A percentile compares a stretch with the other conserved stretches of the same genome.
phyloP scores from a whole-genome alignment of 495 filamentous ascomycete genomes.

The Aspergillus bridgeri region DNA sequence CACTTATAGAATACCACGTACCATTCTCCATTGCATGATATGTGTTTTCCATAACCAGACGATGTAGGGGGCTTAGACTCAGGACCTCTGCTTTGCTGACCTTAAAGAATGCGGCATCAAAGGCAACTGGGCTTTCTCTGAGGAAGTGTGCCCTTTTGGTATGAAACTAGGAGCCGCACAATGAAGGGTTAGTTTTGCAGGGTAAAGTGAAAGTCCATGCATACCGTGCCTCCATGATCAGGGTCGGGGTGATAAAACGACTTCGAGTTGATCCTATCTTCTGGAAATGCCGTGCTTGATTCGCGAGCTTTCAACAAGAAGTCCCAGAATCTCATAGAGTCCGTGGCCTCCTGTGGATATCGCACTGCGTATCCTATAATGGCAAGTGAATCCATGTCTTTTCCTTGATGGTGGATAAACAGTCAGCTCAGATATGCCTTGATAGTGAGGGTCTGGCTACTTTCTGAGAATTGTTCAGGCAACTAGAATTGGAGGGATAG shows the following conservation, averaged over 20 bases:
- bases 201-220: background rate
- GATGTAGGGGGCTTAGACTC: conserved; percentile 13
- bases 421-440: too few relatives aligned
- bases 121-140: conserved; percentile 25
- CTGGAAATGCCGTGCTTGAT: too few relatives aligned
- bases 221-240: conserved; percentile 4
- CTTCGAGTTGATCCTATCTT: too few relatives aligned
- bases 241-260: conserved; percentile 11
- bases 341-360: conserved; percentile 9
- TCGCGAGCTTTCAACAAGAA: too few relatives aligned
- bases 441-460: too few relatives aligned
- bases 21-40: conserved; percentile 20
- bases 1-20: background rate
- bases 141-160: conserved; percentile 28
- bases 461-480: too few relatives aligned
- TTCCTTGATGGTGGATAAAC: too few relatives aligned
- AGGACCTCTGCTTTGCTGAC: conserved; percentile 7
- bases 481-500: too few relatives aligned
- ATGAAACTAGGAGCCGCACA: too few relatives aligned
- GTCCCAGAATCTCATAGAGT: too few relatives aligned
- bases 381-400: conserved; percentile 3
- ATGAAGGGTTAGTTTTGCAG: too few relatives aligned
- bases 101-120: conserved; percentile 18
- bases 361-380: conserved; percentile 3
- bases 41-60: conserved; percentile 14